Evolutionary conservation across 2,329 filamentous ascomycete species (phyloP), one percentile per base, ranked within the genome.

Genomic region (Gnomoniopsis sp.): DNA sequence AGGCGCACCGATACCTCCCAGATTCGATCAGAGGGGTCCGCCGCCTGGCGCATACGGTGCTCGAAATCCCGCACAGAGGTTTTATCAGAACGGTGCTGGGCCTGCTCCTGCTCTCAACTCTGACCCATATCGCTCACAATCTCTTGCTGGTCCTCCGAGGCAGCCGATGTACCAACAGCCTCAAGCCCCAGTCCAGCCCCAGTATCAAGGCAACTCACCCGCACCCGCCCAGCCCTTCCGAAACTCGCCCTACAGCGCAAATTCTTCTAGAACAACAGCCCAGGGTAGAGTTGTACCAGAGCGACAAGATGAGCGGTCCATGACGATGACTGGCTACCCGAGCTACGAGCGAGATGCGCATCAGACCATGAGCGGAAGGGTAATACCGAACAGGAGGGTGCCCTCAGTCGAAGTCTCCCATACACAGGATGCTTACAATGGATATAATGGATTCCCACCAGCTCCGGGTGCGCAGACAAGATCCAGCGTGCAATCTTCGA

Each of bases 231-330:
- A 88, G 69, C 84, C 88, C 47, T 92, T 92, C 69, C 88, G 93
- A 56, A 89, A 93, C 65, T 86, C 89, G 60, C 88, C 87, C 33
- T 93, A 91, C 69, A 85, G 87, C 65, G 77, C 76, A 63, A 79
- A 64, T 51, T 82, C 86, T 66, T 87, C 91, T 2, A 83, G 88
- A 62, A 96, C 91, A 51, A 99, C 95, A 2, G 91, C 93, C 10
- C 93, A 97, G 71, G 95, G 95, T 34, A 85, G 95, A 61, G 81
- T 95, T 38, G 92, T 99, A 10, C 95, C 95, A 1, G 93, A 97
- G 70, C 87, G 93, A 55, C 89, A 93, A 62, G 91, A 96, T 67
- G 93, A 98, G 73, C 86, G 95, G 59, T 88, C 95, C 63, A 98
- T 98, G 95, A 96, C 93, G 49, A 88, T 99, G 88, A 95, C 89